A percentile compares a stretch with the other conserved stretches of the same genome.
phyloP scores from a whole-genome alignment of 768 basidiomycete species.

The Mycena latifolia region DNA sequence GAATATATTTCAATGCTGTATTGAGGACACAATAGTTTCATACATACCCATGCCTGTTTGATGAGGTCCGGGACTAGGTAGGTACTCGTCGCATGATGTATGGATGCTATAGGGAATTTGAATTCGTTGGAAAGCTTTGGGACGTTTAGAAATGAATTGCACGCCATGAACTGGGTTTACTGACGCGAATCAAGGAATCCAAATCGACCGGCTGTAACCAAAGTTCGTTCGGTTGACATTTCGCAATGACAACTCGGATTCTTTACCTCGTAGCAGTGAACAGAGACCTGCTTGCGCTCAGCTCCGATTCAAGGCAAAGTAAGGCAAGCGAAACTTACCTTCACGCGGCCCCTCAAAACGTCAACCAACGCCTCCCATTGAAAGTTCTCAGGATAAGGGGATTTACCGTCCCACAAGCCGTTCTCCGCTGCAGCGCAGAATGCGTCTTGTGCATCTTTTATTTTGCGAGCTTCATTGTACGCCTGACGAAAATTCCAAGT shows the following conservation, averaged over 20 bases:
- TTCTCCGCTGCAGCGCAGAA: constrained; percentile 66
- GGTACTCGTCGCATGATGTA: constrained; percentile 84
- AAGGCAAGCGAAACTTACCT: constrained; percentile 57
- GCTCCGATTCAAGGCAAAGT: constrained; percentile 46
- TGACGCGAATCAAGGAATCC: constrained; percentile 72
- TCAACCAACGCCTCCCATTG: constrained; percentile 81
- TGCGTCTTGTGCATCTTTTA: constrained; percentile 74
- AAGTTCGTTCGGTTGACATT: background rate
- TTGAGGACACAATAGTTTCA: constrained; percentile 23
- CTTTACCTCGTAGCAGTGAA: constrained; percentile 58
- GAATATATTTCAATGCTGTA: constrained; percentile 14
- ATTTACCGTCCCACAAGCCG: constrained; percentile 55
- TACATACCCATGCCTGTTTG: constrained; percentile 72
- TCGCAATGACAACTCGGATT: background rate
- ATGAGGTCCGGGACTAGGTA: constrained; percentile 84
- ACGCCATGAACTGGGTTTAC: constrained; percentile 40
- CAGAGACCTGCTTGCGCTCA: constrained; percentile 60
- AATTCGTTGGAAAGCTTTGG: constrained; percentile 85
- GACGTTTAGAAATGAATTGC: background rate
- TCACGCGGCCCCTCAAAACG: constrained; percentile 78
- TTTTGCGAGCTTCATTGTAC: constrained; percentile 73
- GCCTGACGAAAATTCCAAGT: constrained; percentile 78
- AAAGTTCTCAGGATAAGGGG: constrained; percentile 74
- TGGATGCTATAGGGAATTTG: constrained; percentile 77
- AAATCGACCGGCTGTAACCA: constrained; percentile 68